Evolutionary conservation across 1,139 yeast genomes (phyloP).

Genomic region (Pichia kudriavzevii): DNA sequence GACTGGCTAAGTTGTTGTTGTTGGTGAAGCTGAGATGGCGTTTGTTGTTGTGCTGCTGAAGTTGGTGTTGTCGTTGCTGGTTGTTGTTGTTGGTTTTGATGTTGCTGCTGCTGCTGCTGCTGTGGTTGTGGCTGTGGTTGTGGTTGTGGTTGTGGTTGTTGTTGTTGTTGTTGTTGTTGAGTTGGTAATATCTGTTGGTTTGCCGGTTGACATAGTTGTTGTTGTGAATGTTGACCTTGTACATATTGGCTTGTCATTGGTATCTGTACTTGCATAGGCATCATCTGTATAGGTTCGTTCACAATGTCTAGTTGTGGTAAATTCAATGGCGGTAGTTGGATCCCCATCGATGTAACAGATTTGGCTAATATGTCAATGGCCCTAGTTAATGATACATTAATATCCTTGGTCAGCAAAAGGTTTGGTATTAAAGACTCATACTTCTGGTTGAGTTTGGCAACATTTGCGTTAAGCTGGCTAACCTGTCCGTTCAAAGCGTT

Average conservation of each 20-base stretch:
- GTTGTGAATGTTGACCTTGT: background rate
- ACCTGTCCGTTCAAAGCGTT: constrained; percentile 14
- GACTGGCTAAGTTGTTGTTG: background rate
- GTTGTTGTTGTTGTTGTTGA: constrained; percentile 1
- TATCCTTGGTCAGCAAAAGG: constrained; percentile 45
- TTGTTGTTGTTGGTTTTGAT: background rate
- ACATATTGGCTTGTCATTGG: background rate
- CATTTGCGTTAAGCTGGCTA: constrained; percentile 13
- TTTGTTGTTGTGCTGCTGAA: constrained; percentile 4
- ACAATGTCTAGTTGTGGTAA: constrained; percentile 31
- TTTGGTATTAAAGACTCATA: constrained; percentile 61
- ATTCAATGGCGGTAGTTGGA: constrained; percentile 58
- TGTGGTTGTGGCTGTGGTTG: constrained; percentile 3
- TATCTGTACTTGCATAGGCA: constrained; percentile 7
- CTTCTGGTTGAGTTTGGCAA: constrained; percentile 28
- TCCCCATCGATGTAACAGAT: constrained; percentile 49
- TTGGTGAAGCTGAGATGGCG: constrained; percentile 8
- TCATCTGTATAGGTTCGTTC: constrained; percentile 16
- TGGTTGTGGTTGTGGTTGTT: constrained; percentile 10
- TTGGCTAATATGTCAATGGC: constrained; percentile 44
- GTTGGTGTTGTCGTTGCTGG: constrained; percentile 5
- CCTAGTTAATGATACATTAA: constrained; percentile 48
- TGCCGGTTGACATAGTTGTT: background rate
- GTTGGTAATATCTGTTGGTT: background rate
- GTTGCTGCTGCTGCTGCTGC: background rate